phyloP scores from a whole-genome alignment of 805 yeast genomes.

The Wickerhamomyces chambardii region DNA sequence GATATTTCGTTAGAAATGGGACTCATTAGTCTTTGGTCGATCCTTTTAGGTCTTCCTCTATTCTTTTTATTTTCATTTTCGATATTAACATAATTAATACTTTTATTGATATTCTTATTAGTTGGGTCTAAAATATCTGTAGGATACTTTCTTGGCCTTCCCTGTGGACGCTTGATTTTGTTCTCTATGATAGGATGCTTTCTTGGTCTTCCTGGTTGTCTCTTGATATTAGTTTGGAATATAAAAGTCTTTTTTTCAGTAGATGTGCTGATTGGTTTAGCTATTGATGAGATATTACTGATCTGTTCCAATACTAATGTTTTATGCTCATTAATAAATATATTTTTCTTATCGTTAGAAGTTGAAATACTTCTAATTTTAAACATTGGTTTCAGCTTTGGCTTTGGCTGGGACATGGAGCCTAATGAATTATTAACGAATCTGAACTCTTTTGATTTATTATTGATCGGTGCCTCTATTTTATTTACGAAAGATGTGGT shows the following conservation, averaged over 20 bases:
- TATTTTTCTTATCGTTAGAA: conserved; percentile 7
- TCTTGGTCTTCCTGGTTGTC: conserved; percentile 40
- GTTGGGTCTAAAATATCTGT: conserved; percentile 5
- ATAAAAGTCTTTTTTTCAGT: neutral
- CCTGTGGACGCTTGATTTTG: conserved; percentile 23
- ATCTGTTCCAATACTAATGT: neutral
- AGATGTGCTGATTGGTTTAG: conserved; percentile 8
- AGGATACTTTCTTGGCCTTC: conserved; percentile 18
- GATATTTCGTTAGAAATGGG: too few relatives aligned
- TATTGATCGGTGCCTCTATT: neutral
- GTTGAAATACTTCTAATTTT: conserved; percentile 6
- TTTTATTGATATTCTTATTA: too few relatives aligned
- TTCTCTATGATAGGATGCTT: conserved; percentile 38
- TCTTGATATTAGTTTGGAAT: conserved; percentile 21
- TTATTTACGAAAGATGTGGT: neutral
- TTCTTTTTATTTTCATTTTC: neutral
- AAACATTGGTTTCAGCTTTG: conserved; percentile 16
- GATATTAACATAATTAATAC: too few relatives aligned
- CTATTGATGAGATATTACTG: neutral
- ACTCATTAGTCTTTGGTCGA: neutral
- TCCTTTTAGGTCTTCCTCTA: neutral
- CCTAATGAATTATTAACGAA: conserved; percentile 16
- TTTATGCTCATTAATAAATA: neutral
- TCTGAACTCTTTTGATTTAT: conserved; percentile 6
- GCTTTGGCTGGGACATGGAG: conserved; percentile 9